These are phyloP conservation scores for Tricholoma sp. DNA, from an alignment of 768 basidiomycete species.

Conservation along the genomic window DNA sequence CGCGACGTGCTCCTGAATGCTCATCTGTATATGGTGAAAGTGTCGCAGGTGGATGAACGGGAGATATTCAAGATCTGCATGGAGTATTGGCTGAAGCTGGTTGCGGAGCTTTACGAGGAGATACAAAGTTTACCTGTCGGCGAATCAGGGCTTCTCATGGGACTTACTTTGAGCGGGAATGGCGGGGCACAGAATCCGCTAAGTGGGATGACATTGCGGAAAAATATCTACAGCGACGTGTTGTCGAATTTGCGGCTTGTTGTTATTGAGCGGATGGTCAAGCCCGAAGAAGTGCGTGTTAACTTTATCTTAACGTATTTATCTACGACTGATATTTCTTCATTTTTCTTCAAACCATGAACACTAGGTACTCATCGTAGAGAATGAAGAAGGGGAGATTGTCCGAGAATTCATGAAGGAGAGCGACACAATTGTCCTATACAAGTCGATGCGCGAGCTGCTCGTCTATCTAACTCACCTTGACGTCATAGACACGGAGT, in stretches of 20 bases:
- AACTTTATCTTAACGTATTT: neutral
- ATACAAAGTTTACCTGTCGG: slow-evolving; percentile 88
- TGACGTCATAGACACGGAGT: slow-evolving; percentile 94
- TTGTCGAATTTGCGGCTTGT: slow-evolving; percentile 90
- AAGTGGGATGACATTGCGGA: slow-evolving; percentile 74
- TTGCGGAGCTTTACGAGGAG: slow-evolving; percentile 95
- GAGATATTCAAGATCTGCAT: slow-evolving; percentile 99
- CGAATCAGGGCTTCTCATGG: slow-evolving; percentile 83
- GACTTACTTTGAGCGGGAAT: slow-evolving; percentile 70
- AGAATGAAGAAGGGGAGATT: slow-evolving; percentile 99
- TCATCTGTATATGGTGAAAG: slow-evolving; percentile 96
- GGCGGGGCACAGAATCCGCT: slow-evolving; percentile 61
- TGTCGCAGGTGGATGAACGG: slow-evolving; percentile 96
- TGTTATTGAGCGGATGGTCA: slow-evolving; percentile 98
- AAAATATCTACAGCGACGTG: slow-evolving; percentile 94
- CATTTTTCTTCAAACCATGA: neutral
- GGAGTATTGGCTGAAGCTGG: slow-evolving; percentile 96
- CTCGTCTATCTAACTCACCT: slow-evolving; percentile 97
- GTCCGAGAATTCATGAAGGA: slow-evolving; percentile 99
- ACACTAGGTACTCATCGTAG: slow-evolving; percentile 87
- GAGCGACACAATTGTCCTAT: slow-evolving; percentile 94
- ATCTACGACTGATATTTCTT: neutral
- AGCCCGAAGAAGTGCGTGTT: slow-evolving; percentile 87
- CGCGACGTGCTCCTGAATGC: slow-evolving; percentile 94
- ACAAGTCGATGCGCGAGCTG: slow-evolving; percentile 98